phyloP scores from a whole-genome alignment of 106 monocot species.

The Triglochin maritima region DNA sequence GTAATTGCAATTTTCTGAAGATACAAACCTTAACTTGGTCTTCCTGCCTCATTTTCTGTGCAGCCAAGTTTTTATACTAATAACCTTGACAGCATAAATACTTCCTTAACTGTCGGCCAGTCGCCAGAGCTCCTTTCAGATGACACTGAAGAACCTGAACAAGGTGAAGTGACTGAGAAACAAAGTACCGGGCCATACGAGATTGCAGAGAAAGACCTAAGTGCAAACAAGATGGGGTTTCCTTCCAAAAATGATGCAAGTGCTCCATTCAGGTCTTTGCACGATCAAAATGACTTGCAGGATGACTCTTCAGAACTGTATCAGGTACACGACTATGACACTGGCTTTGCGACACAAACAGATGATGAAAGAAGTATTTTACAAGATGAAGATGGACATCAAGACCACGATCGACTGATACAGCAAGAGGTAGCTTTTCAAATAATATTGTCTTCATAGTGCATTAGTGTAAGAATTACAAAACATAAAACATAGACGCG shows the following conservation, averaged over 20 bases:
- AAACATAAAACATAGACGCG: background rate
- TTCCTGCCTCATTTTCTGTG: background rate
- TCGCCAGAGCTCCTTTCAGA: slow-evolving; percentile 26
- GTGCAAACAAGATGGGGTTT: slow-evolving; percentile 10
- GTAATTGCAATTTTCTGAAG: background rate
- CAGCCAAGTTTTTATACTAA: slow-evolving; percentile 38
- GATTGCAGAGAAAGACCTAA: slow-evolving; percentile 7
- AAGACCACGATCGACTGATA: slow-evolving; percentile 9
- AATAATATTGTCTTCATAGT: background rate
- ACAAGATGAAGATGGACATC: background rate
- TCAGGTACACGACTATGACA: slow-evolving; percentile 22
- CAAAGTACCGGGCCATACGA: background rate
- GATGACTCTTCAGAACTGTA: slow-evolving; percentile 20
- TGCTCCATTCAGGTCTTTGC: slow-evolving; percentile 1
- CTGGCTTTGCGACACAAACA: slow-evolving; percentile 6
- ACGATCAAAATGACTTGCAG: slow-evolving; percentile 14
- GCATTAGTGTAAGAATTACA: background rate
- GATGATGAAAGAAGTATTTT: slow-evolving; percentile 15
- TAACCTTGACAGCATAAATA: slow-evolving; percentile 33
- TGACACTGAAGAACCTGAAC: slow-evolving; percentile 28
- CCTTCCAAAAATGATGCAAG: slow-evolving; percentile 2
- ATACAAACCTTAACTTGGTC: background rate
- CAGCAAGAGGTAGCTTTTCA: slow-evolving; percentile 20
- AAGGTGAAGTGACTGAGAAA: slow-evolving; percentile 18
- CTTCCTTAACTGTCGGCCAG: slow-evolving; percentile 36